phyloP scores from a whole-genome alignment of 176 grass and related monocot species.

The Musa troglodytarum region DNA sequence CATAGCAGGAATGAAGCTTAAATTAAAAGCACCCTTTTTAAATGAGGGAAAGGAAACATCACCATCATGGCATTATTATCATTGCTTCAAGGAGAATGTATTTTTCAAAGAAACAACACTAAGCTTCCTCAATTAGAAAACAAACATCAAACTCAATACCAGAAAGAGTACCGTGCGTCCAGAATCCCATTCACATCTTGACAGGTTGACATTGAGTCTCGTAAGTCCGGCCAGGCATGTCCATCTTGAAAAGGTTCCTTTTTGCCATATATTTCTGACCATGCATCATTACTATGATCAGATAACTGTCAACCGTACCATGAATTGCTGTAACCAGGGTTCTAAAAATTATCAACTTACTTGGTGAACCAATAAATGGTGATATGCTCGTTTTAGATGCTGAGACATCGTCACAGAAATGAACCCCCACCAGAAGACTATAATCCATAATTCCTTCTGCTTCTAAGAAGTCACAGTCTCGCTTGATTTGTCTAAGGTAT shows the following conservation, averaged over 20 bases:
- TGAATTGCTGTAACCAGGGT: not conserved
- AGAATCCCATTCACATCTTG: conserved; percentile 52
- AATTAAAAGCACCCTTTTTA: not conserved
- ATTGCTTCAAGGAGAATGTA: not conserved
- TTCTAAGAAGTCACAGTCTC: conserved; percentile 83
- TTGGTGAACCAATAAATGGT: not conserved
- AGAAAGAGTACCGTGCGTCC: conserved; percentile 46
- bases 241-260: conserved; percentile 49
- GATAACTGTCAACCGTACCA: not conserved
- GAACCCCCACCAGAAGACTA: conserved; percentile 87
- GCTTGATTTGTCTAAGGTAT: conserved; percentile 54
- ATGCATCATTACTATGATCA: not conserved
- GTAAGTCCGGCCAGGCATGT: conserved; percentile 33
- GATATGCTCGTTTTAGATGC: not conserved
- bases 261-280: conserved; percentile 30
- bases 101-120: conserved; percentile 8
- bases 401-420: conserved; percentile 45
- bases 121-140: not conserved
- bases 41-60: not conserved
- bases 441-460: conserved; percentile 89
- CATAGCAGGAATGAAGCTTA: not conserved
- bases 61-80: not conserved
- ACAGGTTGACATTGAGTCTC: conserved; percentile 37
- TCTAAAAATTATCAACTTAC: conserved; percentile 3
- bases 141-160: conserved; percentile 12